Evolutionary conservation across 352 stramenopile species (phyloP).

Genomic region (Globisporangium camurandrum): DNA sequence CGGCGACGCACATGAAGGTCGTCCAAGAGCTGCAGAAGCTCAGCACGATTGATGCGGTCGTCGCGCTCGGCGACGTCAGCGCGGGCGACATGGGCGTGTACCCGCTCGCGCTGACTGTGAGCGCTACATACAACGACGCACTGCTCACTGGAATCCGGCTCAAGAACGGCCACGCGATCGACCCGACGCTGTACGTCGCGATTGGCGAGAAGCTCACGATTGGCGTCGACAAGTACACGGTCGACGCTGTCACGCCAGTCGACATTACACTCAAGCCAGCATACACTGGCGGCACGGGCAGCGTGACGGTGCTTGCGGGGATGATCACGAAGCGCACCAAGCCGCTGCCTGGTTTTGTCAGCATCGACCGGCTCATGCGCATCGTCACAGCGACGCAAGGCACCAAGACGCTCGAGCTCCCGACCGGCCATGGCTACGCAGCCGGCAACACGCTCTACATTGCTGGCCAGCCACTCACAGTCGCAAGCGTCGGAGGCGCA

Average conservation of each 20-base stretch:
- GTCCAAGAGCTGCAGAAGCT: conserved; percentile 66
- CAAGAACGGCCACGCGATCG: conserved; percentile 29
- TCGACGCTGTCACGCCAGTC: conserved; percentile 31
- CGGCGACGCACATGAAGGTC: conserved; percentile 66
- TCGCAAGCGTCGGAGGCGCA: conserved; percentile 18
- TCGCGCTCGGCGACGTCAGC: conserved; percentile 35
- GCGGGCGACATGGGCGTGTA: conserved; percentile 54
- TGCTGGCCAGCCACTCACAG: conserved; percentile 26
- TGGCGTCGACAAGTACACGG: conserved; percentile 17
- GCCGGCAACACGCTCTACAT: conserved; percentile 29
- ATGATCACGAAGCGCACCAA: conserved; percentile 47
- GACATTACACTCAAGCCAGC: conserved; percentile 37
- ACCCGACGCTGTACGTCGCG: conserved; percentile 56
- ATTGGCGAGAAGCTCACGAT: conserved; percentile 51
- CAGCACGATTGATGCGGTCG: conserved; percentile 41
- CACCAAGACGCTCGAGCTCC: conserved; percentile 28
- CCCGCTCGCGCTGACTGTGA: conserved; percentile 38
- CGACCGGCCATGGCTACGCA: conserved; percentile 29
- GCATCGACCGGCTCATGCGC: conserved; percentile 32
- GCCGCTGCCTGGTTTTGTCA: conserved; percentile 34
- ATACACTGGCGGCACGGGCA: conserved; percentile 7
- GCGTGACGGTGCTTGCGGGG: conserved; percentile 28
- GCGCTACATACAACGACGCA: conserved; percentile 16
- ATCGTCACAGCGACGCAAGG: conserved; percentile 33
- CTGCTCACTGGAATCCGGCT: conserved; percentile 39